Evolutionary conservation across 2,329 filamentous ascomycete species (phyloP).

Genomic region (Sclerotinia sclerotiorum): DNA sequence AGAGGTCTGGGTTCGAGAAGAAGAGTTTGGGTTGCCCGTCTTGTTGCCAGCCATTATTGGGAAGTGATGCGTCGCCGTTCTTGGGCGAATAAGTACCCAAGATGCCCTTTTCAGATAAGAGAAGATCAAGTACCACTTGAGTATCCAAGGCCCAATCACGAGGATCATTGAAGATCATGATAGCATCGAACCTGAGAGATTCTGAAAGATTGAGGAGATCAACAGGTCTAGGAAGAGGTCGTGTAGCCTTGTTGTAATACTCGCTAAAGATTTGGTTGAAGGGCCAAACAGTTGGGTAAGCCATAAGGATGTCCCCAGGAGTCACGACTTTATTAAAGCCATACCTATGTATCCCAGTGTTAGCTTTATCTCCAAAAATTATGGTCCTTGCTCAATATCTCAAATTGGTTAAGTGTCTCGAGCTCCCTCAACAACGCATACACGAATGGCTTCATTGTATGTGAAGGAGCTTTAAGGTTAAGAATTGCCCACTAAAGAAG

Average conservation of each 20-base stretch:
- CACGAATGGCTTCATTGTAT: not conserved
- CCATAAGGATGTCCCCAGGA: conserved; percentile 76
- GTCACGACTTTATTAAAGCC: conserved; percentile 82
- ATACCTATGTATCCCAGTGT: conserved; percentile 47
- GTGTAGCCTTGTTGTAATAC: conserved; percentile 59
- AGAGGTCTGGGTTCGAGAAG: conserved; percentile 87
- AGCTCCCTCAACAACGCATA: not conserved
- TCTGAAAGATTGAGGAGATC: conserved; percentile 47
- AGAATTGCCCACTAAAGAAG: conserved; percentile 26
- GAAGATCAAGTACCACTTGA: conserved; percentile 78
- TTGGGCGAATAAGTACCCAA: conserved; percentile 75
- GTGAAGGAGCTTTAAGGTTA: not conserved
- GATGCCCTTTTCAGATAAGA: conserved; percentile 76
- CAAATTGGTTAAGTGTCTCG: not conserved
- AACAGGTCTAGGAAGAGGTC: conserved; percentile 53
- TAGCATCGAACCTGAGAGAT: conserved; percentile 76
- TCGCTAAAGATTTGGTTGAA: conserved; percentile 68
- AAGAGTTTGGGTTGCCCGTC: conserved; percentile 79
- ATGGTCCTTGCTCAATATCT: not conserved
- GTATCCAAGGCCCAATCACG: conserved; percentile 93
- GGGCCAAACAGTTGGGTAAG: conserved; percentile 75
- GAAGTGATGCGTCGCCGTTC: conserved; percentile 64
- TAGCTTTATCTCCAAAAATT: conserved; percentile 16
- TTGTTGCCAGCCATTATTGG: conserved; percentile 76
- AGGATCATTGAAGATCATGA: conserved; percentile 94